These are phyloP conservation scores for Castanea crenata DNA, from an alignment of 306 rosid species.

Conservation along the genomic window DNA sequence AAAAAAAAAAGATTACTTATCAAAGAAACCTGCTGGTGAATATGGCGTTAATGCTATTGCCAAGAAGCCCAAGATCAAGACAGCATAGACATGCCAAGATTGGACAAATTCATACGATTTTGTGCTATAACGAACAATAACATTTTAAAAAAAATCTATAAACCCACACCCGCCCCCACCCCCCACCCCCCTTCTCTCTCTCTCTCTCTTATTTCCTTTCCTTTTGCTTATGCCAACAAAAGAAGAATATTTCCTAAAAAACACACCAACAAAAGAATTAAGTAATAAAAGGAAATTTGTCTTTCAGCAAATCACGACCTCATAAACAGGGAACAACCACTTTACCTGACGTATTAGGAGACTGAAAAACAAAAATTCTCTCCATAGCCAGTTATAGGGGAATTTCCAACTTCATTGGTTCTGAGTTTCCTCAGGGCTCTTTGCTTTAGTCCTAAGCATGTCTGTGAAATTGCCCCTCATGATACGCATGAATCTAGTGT, in stretches of 20 bases:
- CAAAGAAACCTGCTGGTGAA: neutral
- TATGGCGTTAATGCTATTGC: neutral
- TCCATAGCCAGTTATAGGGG: neutral
- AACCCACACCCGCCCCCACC: too few species aligned
- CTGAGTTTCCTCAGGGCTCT: slow-evolving; percentile 60
- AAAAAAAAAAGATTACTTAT: neutral
- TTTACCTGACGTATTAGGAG: slow-evolving; percentile 19
- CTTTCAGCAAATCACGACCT: neutral
- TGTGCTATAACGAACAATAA: slow-evolving; percentile 1
- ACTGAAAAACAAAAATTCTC: neutral
- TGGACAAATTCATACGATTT: neutral
- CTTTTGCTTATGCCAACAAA: too few species aligned
- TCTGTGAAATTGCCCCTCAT: slow-evolving; percentile 91
- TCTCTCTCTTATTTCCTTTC: neutral
- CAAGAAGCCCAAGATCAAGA: neutral
- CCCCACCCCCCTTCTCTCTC: too few species aligned
- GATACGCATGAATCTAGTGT: slow-evolving; percentile 86
- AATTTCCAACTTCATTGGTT: slow-evolving; percentile 32
- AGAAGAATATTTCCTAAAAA: too few species aligned
- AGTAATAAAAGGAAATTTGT: neutral
- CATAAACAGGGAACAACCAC: neutral
- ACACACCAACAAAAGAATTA: neutral
- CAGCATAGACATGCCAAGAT: neutral
- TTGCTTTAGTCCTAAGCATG: slow-evolving; percentile 80
- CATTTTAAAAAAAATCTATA: neutral